These are phyloP conservation scores for Globisporangium emineosum DNA, from an alignment of 352 stramenopile species.

Conservation along the genomic window DNA sequence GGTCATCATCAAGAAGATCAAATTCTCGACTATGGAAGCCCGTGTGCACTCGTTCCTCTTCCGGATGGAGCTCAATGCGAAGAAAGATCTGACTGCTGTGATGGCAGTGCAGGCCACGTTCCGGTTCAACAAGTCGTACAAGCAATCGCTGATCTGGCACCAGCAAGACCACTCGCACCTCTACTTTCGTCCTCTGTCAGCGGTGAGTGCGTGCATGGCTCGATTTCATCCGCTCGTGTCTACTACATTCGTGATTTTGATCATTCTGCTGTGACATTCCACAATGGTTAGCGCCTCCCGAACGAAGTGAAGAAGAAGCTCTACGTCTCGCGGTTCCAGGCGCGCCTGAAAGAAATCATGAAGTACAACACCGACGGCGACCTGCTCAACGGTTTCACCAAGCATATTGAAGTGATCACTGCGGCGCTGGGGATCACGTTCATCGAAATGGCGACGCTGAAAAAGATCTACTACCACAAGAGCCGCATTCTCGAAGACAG, in stretches of 20 bases:
- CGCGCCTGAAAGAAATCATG: slow-evolving; percentile 70
- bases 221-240: neutral
- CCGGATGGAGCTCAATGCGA: slow-evolving; percentile 53
- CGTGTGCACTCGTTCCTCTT: slow-evolving; percentile 64
- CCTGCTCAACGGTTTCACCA: slow-evolving; percentile 59
- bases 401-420: slow-evolving; percentile 73
- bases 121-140: slow-evolving; percentile 66
- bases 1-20: slow-evolving; percentile 58
- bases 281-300: slow-evolving; percentile 33
- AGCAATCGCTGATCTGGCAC: slow-evolving; percentile 62
- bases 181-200: slow-evolving; percentile 58
- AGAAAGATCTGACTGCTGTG: slow-evolving; percentile 62
- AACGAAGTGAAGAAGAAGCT: slow-evolving; percentile 81
- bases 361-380: slow-evolving; percentile 77
- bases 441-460: slow-evolving; percentile 50
- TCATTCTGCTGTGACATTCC: neutral
- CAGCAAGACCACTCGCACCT: slow-evolving; percentile 43
- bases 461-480: slow-evolving; percentile 46
- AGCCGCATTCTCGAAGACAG: slow-evolving; percentile 21
- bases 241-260: neutral
- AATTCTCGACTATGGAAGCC: slow-evolving; percentile 60
- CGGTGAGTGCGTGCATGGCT: slow-evolving; percentile 20
- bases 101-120: slow-evolving; percentile 69
- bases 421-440: slow-evolving; percentile 53
- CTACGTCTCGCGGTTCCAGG: slow-evolving; percentile 59